phyloP scores from a whole-genome alignment of 192 early-diverging fungal species.

The Tieghemiomyces parasiticus region DNA sequence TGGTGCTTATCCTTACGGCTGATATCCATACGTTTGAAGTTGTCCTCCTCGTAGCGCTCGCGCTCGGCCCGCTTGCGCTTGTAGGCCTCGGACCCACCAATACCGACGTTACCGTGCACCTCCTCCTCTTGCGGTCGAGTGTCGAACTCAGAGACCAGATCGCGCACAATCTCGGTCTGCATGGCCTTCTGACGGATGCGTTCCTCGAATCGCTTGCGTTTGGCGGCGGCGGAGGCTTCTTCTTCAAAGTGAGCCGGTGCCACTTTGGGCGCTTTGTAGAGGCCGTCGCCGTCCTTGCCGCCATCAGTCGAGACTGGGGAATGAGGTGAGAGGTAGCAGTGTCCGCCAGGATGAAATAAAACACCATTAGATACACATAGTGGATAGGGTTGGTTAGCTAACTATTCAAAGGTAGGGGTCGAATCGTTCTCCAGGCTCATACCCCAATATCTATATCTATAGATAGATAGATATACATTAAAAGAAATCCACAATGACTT shows the following conservation, averaged over 20 bases:
- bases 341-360: not conserved
- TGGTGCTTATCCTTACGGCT: slow-evolving; percentile 61
- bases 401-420: not conserved
- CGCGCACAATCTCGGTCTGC: slow-evolving; percentile 68
- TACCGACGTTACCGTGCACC: slow-evolving; percentile 53
- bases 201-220: slow-evolving; percentile 43
- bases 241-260: slow-evolving; percentile 79
- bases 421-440: too few relatives aligned
- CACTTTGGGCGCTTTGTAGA: slow-evolving; percentile 77
- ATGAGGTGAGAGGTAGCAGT: not conserved
- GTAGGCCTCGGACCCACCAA: slow-evolving; percentile 36
- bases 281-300: slow-evolving; percentile 33
- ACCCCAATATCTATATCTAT: not conserved
- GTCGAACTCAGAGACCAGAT: slow-evolving; percentile 68
- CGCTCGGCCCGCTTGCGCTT: slow-evolving; percentile 46
- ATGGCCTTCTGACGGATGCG: slow-evolving; percentile 52
- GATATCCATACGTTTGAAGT: slow-evolving; percentile 61
- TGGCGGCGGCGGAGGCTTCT: slow-evolving; percentile 31
- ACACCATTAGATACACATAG: not conserved
- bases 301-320: slow-evolving; percentile 10
- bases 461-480: not conserved
- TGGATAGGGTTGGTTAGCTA: not conserved
- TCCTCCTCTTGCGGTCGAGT: slow-evolving; percentile 69
- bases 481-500: not conserved
- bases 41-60: slow-evolving; percentile 72